Evolutionary conservation across 1,284 basidiomycete species (phyloP).

Genomic region (Xerocomus amazonicus): DNA sequence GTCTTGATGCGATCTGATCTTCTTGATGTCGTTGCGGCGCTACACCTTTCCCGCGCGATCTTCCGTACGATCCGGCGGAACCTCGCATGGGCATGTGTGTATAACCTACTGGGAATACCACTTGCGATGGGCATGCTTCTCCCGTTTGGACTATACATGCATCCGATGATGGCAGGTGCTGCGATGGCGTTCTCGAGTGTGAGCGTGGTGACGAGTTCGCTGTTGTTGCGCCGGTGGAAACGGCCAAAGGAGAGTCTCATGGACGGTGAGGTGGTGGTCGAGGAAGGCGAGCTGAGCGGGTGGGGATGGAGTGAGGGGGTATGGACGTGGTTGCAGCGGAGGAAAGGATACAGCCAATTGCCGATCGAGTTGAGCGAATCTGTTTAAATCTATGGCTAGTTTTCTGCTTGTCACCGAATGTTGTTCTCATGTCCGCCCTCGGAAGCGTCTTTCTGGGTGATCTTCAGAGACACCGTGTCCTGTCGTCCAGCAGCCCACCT

Average conservation of each 20-base stretch:
- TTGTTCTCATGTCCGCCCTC: conserved; percentile 44
- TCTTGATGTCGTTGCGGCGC: conserved; percentile 93
- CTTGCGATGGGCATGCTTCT: conserved; percentile 97
- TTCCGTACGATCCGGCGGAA: conserved; percentile 89
- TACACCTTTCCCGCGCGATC: conserved; percentile 87
- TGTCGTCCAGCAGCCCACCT: conserved; percentile 57
- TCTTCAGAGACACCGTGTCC: conserved; percentile 55
- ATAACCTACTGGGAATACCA: conserved; percentile 95
- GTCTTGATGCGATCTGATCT: conserved; percentile 97
- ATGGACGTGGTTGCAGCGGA: conserved; percentile 1
- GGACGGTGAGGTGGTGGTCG: conserved; percentile 48
- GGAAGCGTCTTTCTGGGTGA: conserved; percentile 77
- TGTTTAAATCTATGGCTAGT: conserved; percentile 18
- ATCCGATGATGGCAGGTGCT: conserved; percentile 96
- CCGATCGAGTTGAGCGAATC: conserved; percentile 64
- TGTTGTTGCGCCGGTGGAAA: conserved; percentile 85
- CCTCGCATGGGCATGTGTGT: conserved; percentile 89
- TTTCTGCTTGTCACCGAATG: neutral
- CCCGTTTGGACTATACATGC: conserved; percentile 89
- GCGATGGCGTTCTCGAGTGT: conserved; percentile 99
- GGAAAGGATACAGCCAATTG: conserved; percentile 63
- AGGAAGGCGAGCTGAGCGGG: conserved; percentile 27
- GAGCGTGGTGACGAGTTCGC: conserved; percentile 88
- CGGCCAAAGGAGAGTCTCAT: conserved; percentile 69
- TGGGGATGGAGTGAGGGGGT: conserved; percentile 4